These are phyloP conservation scores for Tetraselmis chui DNA, from an alignment of 139 green algal genomes.

Conservation along the genomic window DNA sequence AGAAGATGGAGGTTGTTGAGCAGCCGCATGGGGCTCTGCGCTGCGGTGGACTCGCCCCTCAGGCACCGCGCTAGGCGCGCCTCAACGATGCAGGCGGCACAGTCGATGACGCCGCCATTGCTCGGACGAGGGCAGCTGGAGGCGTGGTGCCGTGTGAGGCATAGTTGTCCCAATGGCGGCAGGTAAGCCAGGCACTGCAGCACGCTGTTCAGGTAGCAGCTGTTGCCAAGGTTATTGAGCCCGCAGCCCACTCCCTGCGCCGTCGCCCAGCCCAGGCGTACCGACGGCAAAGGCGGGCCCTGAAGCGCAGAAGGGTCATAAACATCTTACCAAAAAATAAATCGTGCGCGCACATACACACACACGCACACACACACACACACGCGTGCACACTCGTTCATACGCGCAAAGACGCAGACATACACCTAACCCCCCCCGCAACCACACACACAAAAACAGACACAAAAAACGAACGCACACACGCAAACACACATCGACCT, in stretches of 20 bases:
- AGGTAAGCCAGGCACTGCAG: conserved; percentile 48
- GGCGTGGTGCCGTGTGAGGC: not conserved
- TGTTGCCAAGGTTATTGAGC: conserved; percentile 47
- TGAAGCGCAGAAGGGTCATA: too few species aligned
- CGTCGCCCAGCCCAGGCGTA: not conserved
- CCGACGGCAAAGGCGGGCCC: not conserved
- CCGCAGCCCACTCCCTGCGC: conserved; percentile 6
- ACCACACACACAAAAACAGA: too few species aligned
- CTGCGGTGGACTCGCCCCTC: not conserved
- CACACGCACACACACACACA: too few species aligned
- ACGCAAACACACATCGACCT: too few species aligned
- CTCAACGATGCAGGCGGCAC: conserved; percentile 42
- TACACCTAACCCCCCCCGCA: too few species aligned
- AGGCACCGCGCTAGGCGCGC: conserved; percentile 18
- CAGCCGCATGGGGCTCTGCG: conserved; percentile 13
- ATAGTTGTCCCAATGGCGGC: conserved; percentile 19
- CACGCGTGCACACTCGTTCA: too few species aligned
- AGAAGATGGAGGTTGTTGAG: conserved; percentile 21
- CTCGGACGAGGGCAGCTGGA: not conserved
- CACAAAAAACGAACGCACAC: too few species aligned
- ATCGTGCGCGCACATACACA: too few species aligned
- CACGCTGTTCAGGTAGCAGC: conserved; percentile 47
- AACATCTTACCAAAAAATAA: too few species aligned
- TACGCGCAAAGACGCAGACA: too few species aligned
- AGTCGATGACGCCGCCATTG: conserved; percentile 17